phyloP scores from a whole-genome alignment of 768 basidiomycete genomes.

The Lentinula raphanica region DNA sequence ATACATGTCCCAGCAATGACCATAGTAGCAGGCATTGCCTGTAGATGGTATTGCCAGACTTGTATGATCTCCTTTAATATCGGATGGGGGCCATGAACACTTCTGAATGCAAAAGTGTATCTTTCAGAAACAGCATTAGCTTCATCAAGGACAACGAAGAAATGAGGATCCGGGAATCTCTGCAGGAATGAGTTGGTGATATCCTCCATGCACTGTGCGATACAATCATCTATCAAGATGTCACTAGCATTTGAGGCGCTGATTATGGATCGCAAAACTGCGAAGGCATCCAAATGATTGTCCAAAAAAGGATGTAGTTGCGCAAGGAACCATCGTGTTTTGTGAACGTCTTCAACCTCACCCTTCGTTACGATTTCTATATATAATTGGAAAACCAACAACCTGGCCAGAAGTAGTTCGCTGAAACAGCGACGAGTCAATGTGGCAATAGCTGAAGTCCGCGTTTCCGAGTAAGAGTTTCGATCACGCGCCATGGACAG shows the following conservation, averaged over 20 bases:
- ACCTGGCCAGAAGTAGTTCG: background rate
- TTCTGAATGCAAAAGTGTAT: background rate
- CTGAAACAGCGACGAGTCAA: background rate
- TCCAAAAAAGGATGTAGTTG: background rate
- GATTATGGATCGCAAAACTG: background rate
- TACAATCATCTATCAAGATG: background rate
- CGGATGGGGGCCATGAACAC: slow-evolving; percentile 1
- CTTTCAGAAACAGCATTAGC: background rate
- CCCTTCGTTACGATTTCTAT: background rate
- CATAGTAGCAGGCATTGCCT: background rate
- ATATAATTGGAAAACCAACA: slow-evolving; percentile 1
- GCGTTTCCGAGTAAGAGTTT: too few relatives aligned
- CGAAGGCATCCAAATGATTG: background rate
- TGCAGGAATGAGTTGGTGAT: background rate
- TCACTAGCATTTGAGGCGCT: background rate
- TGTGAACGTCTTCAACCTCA: background rate
- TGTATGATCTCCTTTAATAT: slow-evolving; percentile 6
- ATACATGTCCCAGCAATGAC: slow-evolving; percentile 4
- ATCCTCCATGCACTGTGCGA: background rate
- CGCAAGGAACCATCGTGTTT: background rate
- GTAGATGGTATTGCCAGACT: background rate
- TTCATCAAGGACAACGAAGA: slow-evolving; percentile 5
- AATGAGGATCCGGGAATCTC: background rate
- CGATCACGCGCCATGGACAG: too few relatives aligned
- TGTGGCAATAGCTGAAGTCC: too few relatives aligned